A percentile compares a stretch with the other conserved stretches of the same genome.
phyloP scores from a whole-genome alignment of 176 grass and related monocot genomes.

The Paspalum notatum region DNA sequence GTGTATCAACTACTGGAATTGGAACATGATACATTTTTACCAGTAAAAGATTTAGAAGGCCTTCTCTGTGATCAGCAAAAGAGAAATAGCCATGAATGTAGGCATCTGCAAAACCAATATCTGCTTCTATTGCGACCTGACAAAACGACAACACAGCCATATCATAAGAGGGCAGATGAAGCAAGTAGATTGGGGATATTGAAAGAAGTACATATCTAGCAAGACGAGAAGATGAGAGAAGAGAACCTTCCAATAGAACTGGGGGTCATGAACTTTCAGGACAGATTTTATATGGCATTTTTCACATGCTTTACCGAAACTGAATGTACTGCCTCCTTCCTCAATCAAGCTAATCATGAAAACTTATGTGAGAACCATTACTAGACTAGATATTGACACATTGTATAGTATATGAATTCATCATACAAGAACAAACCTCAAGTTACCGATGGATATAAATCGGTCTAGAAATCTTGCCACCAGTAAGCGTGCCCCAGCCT shows the following conservation, averaged over 20 bases:
- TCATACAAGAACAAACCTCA: conserved; percentile 57
- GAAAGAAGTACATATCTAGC: neutral
- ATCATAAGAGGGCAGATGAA: neutral
- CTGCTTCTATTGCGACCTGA: conserved; percentile 75
- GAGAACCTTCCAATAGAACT: conserved; percentile 86
- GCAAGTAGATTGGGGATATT: neutral
- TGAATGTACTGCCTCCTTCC: conserved; percentile 71
- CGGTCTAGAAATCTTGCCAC: conserved; percentile 71
- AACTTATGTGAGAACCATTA: neutral
- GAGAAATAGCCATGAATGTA: conserved; percentile 82
- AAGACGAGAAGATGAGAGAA: conserved; percentile 24
- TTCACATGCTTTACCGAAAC: conserved; percentile 50
- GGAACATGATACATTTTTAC: conserved; percentile 33
- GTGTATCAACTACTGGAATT: neutral
- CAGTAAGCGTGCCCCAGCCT: conserved; percentile 64
- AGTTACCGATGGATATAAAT: conserved; percentile 63
- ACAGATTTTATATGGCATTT: conserved; percentile 48
- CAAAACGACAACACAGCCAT: neutral
- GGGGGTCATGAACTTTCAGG: conserved; percentile 58
- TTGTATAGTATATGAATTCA: neutral
- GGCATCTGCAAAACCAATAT: conserved; percentile 78
- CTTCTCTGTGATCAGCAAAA: conserved; percentile 72
- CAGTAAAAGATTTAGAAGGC: conserved; percentile 80
- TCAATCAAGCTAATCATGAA: conserved; percentile 54
- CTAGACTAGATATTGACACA: neutral